Evolutionary conservation across 768 basidiomycete genomes (phyloP).

Genomic region (Amanita fuliginea): DNA sequence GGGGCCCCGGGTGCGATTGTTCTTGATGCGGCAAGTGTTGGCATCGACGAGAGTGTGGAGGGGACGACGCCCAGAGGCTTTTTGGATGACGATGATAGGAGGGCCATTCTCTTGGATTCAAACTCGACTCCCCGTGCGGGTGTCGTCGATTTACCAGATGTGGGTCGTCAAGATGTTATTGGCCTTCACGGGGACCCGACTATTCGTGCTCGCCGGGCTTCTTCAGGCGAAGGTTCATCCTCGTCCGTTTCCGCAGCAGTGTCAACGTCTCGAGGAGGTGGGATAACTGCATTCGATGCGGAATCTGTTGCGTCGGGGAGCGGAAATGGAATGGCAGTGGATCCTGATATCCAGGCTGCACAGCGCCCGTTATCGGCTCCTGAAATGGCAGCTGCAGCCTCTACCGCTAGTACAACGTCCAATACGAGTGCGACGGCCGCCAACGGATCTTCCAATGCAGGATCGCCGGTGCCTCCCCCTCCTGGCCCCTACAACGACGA

Average conservation of each 20-base stretch:
- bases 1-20: conserved; percentile 67
- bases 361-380: neutral
- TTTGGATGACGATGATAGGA: conserved; percentile 7
- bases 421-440: conserved; percentile 1
- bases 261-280: neutral
- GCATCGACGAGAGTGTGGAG: conserved; percentile 21
- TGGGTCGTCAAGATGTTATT: conserved; percentile 1
- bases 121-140: conserved; percentile 57
- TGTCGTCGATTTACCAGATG: conserved; percentile 40
- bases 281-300: neutral
- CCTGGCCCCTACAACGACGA: conserved; percentile 84
- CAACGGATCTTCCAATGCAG: neutral
- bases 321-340: neutral
- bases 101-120: conserved; percentile 11
- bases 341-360: neutral
- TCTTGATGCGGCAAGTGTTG: neutral
- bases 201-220: conserved; percentile 13
- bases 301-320: neutral
- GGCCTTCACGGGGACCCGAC: conserved; percentile 17
- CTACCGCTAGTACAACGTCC: neutral
- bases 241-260: neutral
- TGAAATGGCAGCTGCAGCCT: neutral
- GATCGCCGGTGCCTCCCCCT: conserved; percentile 6
- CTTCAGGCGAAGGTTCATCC: conserved; percentile 2
- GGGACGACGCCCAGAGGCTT: conserved; percentile 16